A percentile compares a stretch with the other conserved stretches of the same genome.
Evolutionary conservation across 768 basidiomycete species (phyloP).

Genomic region (Tephrocybe rancida): DNA sequence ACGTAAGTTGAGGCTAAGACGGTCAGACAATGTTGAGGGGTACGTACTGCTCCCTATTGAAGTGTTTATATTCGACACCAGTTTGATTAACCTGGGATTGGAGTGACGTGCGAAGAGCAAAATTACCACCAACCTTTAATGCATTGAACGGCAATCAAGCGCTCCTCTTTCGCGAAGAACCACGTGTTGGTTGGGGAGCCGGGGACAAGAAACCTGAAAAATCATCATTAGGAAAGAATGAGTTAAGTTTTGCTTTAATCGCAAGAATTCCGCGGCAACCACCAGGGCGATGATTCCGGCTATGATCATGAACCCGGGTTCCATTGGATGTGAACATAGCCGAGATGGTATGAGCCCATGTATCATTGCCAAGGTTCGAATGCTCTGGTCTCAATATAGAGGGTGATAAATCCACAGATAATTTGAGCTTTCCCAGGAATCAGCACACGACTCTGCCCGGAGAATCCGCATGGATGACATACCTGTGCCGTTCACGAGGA

Average conservation of each 20-base stretch:
- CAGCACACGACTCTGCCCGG: background rate
- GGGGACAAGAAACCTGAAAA: slow-evolving; percentile 71
- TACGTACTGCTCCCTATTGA: slow-evolving; percentile 78
- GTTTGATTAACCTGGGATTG: slow-evolving; percentile 45
- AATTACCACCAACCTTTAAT: slow-evolving; percentile 53
- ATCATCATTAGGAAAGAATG: no score
- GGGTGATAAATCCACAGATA: slow-evolving; percentile 60
- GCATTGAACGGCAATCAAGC: slow-evolving; percentile 60
- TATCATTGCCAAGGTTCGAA: slow-evolving; percentile 80
- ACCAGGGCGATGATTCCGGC: slow-evolving; percentile 62
- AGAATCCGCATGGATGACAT: slow-evolving; percentile 8
- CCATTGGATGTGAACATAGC: background rate
- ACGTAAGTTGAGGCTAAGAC: no score
- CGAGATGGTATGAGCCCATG: background rate
- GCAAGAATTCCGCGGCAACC: slow-evolving; percentile 60
- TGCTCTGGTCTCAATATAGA: slow-evolving; percentile 57
- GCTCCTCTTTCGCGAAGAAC: slow-evolving; percentile 70
- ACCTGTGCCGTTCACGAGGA: slow-evolving; percentile 79
- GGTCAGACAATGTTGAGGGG: no score
- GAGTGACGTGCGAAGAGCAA: background rate
- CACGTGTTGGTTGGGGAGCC: slow-evolving; percentile 75
- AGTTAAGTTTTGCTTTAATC: no score
- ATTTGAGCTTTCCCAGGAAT: slow-evolving; percentile 56
- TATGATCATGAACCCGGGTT: slow-evolving; percentile 65
- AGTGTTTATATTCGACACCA: slow-evolving; percentile 80